phyloP scores from a whole-genome alignment of 768 basidiomycete species.

The Lyophyllum atratum region DNA sequence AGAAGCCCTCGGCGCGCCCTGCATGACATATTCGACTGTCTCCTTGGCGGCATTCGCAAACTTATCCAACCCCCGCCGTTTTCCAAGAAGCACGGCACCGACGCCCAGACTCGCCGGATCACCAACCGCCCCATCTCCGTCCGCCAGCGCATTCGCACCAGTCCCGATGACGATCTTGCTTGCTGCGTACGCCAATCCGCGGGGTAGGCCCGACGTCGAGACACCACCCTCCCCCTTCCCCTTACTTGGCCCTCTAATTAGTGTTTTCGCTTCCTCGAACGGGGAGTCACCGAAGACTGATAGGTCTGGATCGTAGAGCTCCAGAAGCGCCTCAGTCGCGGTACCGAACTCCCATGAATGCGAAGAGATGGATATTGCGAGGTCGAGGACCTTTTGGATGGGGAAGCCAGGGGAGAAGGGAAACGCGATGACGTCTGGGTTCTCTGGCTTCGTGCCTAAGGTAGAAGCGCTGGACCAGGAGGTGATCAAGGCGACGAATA shows the following conservation, averaged over 20 bases:
- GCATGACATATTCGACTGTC: slow-evolving; percentile 45
- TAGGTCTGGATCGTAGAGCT: slow-evolving; percentile 9
- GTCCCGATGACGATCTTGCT: slow-evolving; percentile 18
- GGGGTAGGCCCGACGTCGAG: not conserved
- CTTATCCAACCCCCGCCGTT: slow-evolving; percentile 20
- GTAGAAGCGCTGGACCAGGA: not conserved
- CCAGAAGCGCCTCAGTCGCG: slow-evolving; percentile 9
- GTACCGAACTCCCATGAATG: slow-evolving; percentile 15
- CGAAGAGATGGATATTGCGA: slow-evolving; percentile 7
- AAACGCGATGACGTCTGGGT: not conserved
- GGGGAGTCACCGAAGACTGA: slow-evolving; percentile 6
- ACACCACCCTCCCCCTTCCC: not conserved
- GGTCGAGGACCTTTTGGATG: slow-evolving; percentile 2
- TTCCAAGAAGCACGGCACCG: slow-evolving; percentile 42
- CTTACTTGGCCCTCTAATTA: not conserved
- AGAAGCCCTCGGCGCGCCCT: slow-evolving; percentile 38
- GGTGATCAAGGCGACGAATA: not conserved
- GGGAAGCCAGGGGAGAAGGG: slow-evolving; percentile 6
- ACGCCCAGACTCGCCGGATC: slow-evolving; percentile 59
- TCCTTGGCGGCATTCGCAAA: slow-evolving; percentile 38
- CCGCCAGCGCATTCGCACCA: slow-evolving; percentile 4
- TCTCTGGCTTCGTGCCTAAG: not conserved
- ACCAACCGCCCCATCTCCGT: slow-evolving; percentile 42
- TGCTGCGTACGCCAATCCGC: slow-evolving; percentile 6
- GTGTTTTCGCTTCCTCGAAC: not conserved